Conservation (phyloP, 306 rosid genomes). For the Malus orientalis region DNA sequence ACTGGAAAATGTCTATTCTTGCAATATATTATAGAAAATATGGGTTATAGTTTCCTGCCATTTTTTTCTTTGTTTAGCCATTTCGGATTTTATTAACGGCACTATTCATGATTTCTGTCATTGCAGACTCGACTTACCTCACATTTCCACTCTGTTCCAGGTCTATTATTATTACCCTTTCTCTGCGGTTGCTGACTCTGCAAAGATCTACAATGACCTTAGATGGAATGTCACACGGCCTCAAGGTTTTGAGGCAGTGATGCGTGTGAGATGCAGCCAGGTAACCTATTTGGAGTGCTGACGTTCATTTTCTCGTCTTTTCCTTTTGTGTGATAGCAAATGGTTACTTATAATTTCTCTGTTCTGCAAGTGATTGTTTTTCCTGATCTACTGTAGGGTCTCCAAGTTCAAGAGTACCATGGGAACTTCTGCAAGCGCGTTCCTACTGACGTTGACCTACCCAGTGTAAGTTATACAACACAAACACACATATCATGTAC, state of each 20-base stretch:
- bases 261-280: conserved; percentile 99
- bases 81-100: too few relatives aligned
- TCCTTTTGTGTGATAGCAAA: background rate
- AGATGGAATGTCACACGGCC: conserved; percentile 95
- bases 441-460: conserved; percentile 90
- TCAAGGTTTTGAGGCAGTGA: conserved; percentile 97
- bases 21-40: background rate
- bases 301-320: background rate
- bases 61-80: too few relatives aligned
- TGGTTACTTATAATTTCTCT: background rate
- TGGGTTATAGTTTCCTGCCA: background rate
- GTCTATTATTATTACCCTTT: conserved; percentile 87
- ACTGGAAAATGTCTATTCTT: background rate
- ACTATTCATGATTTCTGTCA: too few relatives aligned
- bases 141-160: conserved; percentile 31
- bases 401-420: conserved; percentile 83
- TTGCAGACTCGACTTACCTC: background rate
- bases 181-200: conserved; percentile 88
- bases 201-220: conserved; percentile 93
- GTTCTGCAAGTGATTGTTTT: background rate
- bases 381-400: conserved; percentile 51
- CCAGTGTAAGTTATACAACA: conserved; percentile 66
- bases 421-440: conserved; percentile 92
- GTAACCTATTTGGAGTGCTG: conserved; percentile 27
- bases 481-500: background rate